Base-by-base conservation (phyloP, 768 basidiomycete species). In the Leccinum subtestaceum region DNA sequence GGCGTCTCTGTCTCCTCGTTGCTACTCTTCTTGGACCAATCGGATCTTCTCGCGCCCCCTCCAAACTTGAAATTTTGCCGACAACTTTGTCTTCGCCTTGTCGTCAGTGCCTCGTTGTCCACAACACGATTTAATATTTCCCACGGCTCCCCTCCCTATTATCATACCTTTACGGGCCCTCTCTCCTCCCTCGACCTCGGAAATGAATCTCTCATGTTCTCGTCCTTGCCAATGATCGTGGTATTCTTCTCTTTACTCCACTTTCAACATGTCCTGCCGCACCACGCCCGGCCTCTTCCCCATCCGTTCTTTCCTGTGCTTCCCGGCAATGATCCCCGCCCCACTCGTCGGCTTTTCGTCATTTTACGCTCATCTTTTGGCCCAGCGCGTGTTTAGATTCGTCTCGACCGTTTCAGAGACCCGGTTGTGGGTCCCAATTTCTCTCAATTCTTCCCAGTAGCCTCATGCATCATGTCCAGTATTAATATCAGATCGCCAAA, bases 161-260 rank as follows among this genome's bases (percentile, higher is more conserved):
- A 62, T 61, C 63, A 59, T 61, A 53, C 64, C 62, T 60, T 67
- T 58, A 53, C 58, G 19, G 57, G 60, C 34, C 32, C 60, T 53
- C 65, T 57, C 43, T 45, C 43, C 5, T 45, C 43, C 43, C 43
- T 45, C 43, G 40, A 63, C 71, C 64, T 73, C 72, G 72, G 72
- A 73, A 55, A 73, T 73, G 72, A 73, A 74, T 40, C 64, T 49
- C 69, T 73, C 71, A 71, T 74, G 71, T 72, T 67, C 58, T 5
- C 49, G 38, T 59, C 57, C 66, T 64, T 64, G 32, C 40, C 58
- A 58, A 49, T 56, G 63, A 67, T 64, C 65, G 67, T 72, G 69
- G 65, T 62, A 62, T 56, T 53, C 68, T 70, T 62, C 61, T 53
- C 40, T 57, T 62, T n/a, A 62, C 69, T 70, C 72, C 72, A 64